These are phyloP conservation scores for Ampelocalamus luodianensis DNA, from an alignment of 176 grass and related monocot genomes.

Conservation along the genomic window DNA sequence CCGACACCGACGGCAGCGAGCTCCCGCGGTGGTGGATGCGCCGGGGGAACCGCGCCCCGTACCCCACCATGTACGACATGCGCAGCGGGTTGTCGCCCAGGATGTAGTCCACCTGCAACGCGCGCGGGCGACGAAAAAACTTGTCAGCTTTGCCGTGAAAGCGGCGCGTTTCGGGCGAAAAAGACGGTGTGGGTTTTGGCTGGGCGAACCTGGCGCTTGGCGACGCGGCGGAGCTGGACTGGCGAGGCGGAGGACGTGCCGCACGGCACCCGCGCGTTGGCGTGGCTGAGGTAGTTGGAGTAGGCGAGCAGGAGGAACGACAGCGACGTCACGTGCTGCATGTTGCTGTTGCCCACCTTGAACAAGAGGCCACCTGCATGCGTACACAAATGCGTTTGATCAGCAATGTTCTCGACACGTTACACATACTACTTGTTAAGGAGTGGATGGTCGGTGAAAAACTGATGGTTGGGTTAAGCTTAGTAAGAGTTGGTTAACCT, in stretches of 20 bases:
- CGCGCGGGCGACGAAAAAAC: no score
- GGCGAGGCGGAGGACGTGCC: constrained; percentile 53
- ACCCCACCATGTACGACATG: constrained; percentile 97
- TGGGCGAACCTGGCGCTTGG: constrained; percentile 66
- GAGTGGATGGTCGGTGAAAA: neutral
- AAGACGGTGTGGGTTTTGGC: neutral
- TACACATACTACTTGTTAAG: no score
- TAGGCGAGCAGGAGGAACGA: constrained; percentile 80
- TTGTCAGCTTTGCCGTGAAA: neutral
- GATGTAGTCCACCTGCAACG: constrained; percentile 80
- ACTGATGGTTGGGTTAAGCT: neutral
- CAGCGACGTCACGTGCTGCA: constrained; percentile 87
- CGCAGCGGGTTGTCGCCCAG: constrained; percentile 87
- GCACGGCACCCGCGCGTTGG: constrained; percentile 66
- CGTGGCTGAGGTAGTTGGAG: constrained; percentile 82
- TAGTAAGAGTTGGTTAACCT: constrained; percentile 29
- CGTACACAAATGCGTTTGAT: no score
- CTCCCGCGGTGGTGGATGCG: constrained; percentile 90
- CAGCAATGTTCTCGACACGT: no score
- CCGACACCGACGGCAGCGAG: constrained; percentile 67
- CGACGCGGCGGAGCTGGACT: constrained; percentile 71
- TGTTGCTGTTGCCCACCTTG: constrained; percentile 74
- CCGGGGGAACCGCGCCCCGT: constrained; percentile 65
- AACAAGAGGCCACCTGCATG: constrained; percentile 48
- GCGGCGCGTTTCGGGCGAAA: neutral